Evolutionary conservation across 768 basidiomycete genomes (phyloP).

Genomic region (Lactarius sp.): DNA sequence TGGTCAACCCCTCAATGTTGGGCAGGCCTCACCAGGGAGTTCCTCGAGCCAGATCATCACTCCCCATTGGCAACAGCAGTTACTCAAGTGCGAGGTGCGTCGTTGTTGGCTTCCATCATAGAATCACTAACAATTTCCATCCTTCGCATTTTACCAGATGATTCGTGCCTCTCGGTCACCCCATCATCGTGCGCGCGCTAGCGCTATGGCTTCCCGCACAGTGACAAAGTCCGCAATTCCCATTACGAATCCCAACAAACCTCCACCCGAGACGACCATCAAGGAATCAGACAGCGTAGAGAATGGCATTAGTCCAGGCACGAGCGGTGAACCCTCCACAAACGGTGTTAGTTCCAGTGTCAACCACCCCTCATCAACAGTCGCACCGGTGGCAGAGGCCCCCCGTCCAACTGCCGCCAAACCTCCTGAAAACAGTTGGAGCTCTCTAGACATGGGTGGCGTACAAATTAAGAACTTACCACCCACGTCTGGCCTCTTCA

Average conservation of each 20-base stretch:
- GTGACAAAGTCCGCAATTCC: slow-evolving; percentile 83
- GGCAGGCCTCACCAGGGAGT: slow-evolving; percentile 25
- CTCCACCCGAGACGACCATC: slow-evolving; percentile 39
- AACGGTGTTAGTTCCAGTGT: slow-evolving; percentile 34
- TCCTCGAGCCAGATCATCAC: slow-evolving; percentile 59
- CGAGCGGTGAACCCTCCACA: slow-evolving; percentile 35
- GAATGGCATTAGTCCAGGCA: slow-evolving; percentile 24
- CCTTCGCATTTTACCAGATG: slow-evolving; percentile 44
- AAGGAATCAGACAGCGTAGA: slow-evolving; percentile 30
- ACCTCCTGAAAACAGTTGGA: slow-evolving; percentile 79
- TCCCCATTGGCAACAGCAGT: slow-evolving; percentile 89
- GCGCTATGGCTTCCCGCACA: slow-evolving; percentile 87
- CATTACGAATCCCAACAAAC: slow-evolving; percentile 83
- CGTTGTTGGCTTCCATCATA: slow-evolving; percentile 26
- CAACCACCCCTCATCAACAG: slow-evolving; percentile 72
- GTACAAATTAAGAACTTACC: slow-evolving; percentile 90
- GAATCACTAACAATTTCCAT: slow-evolving; percentile 5
- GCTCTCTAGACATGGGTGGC: slow-evolving; percentile 92
- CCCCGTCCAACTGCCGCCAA: slow-evolving; percentile 59
- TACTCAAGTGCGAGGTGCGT: slow-evolving; percentile 88
- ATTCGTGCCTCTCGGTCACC: slow-evolving; percentile 81
- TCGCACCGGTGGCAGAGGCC: slow-evolving; percentile 64
- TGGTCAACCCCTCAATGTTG: slow-evolving; percentile 24
- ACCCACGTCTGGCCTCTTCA: slow-evolving; percentile 64
- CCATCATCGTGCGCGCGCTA: slow-evolving; percentile 93